Evolutionary conservation across 805 yeast species (phyloP).

Genomic region (Tetrapisispora fleetii): DNA sequence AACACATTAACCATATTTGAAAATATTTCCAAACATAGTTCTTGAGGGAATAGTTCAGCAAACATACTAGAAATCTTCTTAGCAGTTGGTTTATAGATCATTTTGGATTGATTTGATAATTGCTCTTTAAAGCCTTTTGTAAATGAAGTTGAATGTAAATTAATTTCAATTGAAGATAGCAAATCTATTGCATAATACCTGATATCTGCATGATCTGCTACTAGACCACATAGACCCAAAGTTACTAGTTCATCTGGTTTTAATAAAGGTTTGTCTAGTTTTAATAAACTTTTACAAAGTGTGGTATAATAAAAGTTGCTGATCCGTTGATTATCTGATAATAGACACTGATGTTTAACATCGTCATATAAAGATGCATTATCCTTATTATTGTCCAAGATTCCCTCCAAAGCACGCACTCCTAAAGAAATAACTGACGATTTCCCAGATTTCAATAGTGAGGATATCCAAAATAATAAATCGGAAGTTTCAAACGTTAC

Average conservation of each 20-base stretch:
- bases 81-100: constrained; percentile 79
- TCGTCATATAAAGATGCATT: constrained; percentile 43
- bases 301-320: constrained; percentile 63
- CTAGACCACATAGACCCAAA: constrained; percentile 67
- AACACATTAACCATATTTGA: constrained; percentile 63
- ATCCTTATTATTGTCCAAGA: constrained; percentile 51
- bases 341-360: constrained; percentile 64
- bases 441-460: constrained; percentile 50
- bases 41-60: constrained; percentile 51
- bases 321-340: constrained; percentile 41
- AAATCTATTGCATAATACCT: constrained; percentile 65
- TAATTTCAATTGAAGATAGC: constrained; percentile 55
- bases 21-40: constrained; percentile 50
- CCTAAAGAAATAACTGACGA: constrained; percentile 56
- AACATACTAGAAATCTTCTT: constrained; percentile 68
- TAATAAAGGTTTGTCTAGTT: constrained; percentile 38
- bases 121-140: constrained; percentile 56
- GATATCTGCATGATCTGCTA: constrained; percentile 58
- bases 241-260: constrained; percentile 61
- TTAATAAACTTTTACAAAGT: constrained; percentile 53
- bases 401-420: constrained; percentile 55
- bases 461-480: constrained; percentile 71
- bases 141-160: constrained; percentile 43
- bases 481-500: constrained; percentile 64
- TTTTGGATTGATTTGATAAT: constrained; percentile 63